A percentile compares a stretch with the other conserved stretches of the same genome.
Conservation (phyloP, 345 rosid genomes). For the Odontarrhena argentea region DNA sequence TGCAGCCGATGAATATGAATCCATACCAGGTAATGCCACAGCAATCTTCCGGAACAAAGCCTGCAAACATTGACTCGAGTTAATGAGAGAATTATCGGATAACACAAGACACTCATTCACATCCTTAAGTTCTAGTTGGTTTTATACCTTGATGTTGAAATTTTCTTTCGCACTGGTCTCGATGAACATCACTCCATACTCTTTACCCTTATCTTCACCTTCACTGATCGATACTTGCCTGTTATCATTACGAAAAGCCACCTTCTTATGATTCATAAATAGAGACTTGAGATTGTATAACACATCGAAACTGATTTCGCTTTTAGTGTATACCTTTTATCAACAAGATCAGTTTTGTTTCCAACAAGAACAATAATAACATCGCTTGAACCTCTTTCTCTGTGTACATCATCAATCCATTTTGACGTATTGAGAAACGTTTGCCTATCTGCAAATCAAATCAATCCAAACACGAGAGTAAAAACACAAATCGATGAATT, state of each 20-base stretch:
- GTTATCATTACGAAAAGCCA: conserved; percentile 18
- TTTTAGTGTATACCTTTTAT: conserved; percentile 51
- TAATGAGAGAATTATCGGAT: background rate
- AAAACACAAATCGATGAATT: background rate
- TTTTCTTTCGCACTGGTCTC: conserved; percentile 97
- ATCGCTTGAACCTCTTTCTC: conserved; percentile 71
- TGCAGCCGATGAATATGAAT: conserved; percentile 66
- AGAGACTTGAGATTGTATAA: background rate
- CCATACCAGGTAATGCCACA: conserved; percentile 93
- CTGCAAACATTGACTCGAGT: conserved; percentile 45
- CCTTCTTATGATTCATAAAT: background rate
- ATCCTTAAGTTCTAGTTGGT: background rate
- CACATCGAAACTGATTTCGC: background rate
- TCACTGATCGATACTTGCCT: conserved; percentile 93
- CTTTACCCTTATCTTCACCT: conserved; percentile 79
- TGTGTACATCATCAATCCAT: conserved; percentile 93
- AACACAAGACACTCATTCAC: background rate
- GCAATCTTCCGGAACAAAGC: conserved; percentile 92
- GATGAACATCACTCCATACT: conserved; percentile 82
- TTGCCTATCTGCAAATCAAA: conserved; percentile 60
- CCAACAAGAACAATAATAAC: conserved; percentile 90
- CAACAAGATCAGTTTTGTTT: conserved; percentile 91
- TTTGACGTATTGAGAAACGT: conserved; percentile 76
- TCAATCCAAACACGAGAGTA: background rate
- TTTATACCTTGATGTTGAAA: conserved; percentile 76